A percentile compares a stretch with the other conserved stretches of the same genome.
Evolutionary conservation across 768 basidiomycete species (phyloP).

Genomic region (Panus rudis): DNA sequence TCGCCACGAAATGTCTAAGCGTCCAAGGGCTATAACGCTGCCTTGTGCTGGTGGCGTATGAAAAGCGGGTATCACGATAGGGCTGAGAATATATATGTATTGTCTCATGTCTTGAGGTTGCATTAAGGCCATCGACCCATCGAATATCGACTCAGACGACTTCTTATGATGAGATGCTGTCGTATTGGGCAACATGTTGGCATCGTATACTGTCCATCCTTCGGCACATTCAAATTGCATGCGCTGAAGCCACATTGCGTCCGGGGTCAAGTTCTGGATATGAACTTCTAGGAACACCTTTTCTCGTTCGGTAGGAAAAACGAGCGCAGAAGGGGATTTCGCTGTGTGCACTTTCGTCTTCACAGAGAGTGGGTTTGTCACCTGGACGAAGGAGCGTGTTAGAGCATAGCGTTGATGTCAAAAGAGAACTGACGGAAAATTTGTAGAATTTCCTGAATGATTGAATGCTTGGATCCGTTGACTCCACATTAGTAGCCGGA

Average conservation of each 20-base stretch:
- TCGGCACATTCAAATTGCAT: constrained; percentile 73
- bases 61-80: constrained; percentile 34
- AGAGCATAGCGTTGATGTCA: background rate
- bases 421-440: constrained; percentile 58
- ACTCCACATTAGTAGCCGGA: constrained; percentile 41
- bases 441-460: constrained; percentile 89
- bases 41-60: constrained; percentile 58
- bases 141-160: constrained; percentile 37
- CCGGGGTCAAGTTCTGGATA: constrained; percentile 80
- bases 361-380: constrained; percentile 90
- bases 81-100: constrained; percentile 77
- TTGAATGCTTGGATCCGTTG: constrained; percentile 49
- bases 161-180: constrained; percentile 10
- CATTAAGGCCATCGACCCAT: constrained; percentile 61
- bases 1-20: constrained; percentile 84
- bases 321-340: constrained; percentile 62
- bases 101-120: constrained; percentile 83
- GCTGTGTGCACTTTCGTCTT: constrained; percentile 89
- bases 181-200: constrained; percentile 42
- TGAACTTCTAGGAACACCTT: constrained; percentile 91
- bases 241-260: constrained; percentile 72
- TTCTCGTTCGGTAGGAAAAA: constrained; percentile 59
- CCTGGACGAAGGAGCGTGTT: constrained; percentile 36
- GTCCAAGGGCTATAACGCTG: constrained; percentile 69
- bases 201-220: constrained; percentile 55